Base-by-base conservation (phyloP, 345 rosid species). In the Citrus australasica region DNA sequence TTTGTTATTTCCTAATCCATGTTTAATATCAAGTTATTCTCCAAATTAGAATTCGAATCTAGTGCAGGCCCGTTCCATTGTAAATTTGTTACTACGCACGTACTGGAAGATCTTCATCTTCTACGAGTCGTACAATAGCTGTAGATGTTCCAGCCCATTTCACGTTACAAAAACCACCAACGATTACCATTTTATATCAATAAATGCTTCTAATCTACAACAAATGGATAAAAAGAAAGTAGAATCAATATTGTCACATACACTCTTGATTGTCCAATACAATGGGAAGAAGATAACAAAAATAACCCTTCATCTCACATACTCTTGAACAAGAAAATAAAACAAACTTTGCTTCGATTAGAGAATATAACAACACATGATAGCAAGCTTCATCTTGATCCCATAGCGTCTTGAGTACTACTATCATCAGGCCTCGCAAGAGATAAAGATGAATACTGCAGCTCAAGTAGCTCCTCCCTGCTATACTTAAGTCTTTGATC, bases 401-500 rank as follows among this genome's bases (percentile, higher is more conserved):
- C 10, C 33, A 55, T 42, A 0, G 58, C 65, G 10, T 64, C 69
- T 75, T 19, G 32, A 74, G 42, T 27, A 32, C 35, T 16, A 24
- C 55, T 33, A 25, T 64, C 63, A 7, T 3, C 76, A 55, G 77
- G 40, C 80, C 70, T 56, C 64, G 27, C 63, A 51, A 73, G 80
- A 69, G 91, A 85, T 33, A 75, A 70, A 8, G 97, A 78, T 7
- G 90, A 82, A 71, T 75, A 62, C 72, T 81, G 93, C 72, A 93
- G 80, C 28, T 84, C 86, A 59, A 92, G 89, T 76, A 94, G 76
- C 78, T 87, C 90, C 82, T 88, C 94, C 81, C 88, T 86, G 75
- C 69, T 74, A 74, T 94, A 92, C 84, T 91, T 91, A 88, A 90
- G 46, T 82, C 98, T 90, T 87, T 93, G 97, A 90, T 93, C 98